phyloP scores from a whole-genome alignment of 306 rosid genomes.

The Citrullus amarus region DNA sequence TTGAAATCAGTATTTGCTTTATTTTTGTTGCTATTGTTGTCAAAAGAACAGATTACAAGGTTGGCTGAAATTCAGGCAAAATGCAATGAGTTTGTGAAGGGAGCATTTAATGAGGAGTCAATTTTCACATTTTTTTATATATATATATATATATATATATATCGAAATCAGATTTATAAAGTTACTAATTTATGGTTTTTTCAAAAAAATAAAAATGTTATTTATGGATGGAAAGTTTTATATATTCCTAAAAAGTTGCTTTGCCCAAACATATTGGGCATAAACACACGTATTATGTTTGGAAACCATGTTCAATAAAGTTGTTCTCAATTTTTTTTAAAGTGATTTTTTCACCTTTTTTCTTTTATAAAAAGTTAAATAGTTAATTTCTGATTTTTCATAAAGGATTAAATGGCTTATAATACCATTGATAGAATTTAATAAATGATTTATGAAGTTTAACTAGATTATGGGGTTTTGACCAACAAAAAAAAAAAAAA shows the following conservation, averaged over 20 bases:
- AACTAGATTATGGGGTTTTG: no score
- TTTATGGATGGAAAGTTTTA: neutral
- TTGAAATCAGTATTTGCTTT: neutral
- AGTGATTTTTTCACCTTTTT: neutral
- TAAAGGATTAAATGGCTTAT: neutral
- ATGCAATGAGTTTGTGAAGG: conserved; percentile 1
- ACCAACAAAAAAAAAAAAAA: no score
- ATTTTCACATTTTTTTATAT: neutral
- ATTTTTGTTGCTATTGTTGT: neutral
- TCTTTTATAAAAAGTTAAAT: neutral
- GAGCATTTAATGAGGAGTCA: neutral
- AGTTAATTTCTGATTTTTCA: neutral
- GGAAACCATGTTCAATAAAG: neutral
- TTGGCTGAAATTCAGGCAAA: conserved; percentile 5
- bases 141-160: no score
- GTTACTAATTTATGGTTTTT: no score
- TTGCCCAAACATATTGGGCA: neutral
- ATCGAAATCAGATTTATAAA: no score
- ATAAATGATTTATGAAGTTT: no score
- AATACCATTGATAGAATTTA: neutral
- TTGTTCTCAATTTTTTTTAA: neutral
- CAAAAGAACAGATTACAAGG: conserved; percentile 1
- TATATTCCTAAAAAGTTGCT: neutral
- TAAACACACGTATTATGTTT: neutral
- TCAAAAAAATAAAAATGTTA: neutral